Percentiles rank a stretch among this genome's conserved stretches.
Evolutionary conservation across 495 filamentous ascomycete genomes (phyloP).

Genomic region (Neurospora sublineolata): DNA sequence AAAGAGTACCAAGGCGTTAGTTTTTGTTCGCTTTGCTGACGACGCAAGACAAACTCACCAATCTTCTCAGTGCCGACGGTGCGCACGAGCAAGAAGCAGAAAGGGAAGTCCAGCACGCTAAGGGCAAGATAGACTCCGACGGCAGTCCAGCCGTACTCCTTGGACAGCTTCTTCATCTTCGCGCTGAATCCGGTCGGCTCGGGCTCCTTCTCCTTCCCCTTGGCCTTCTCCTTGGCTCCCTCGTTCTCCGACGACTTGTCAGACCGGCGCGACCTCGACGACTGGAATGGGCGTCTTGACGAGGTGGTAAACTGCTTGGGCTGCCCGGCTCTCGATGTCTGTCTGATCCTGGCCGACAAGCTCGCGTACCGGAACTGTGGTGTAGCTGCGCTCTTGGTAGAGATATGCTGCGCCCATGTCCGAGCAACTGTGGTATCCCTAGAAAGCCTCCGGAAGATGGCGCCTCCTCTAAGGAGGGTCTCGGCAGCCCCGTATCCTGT

Average conservation of each 20-base stretch:
- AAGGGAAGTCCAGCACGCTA: conserved; percentile 82
- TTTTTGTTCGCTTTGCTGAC: not conserved
- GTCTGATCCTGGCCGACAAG: not conserved
- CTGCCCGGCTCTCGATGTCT: not conserved
- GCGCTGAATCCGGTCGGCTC: conserved; percentile 49
- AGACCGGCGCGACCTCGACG: conserved; percentile 10
- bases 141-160: conserved; percentile 91
- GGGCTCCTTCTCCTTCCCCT: conserved; percentile 1
- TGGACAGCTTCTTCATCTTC: conserved; percentile 67
- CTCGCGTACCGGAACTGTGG: conserved; percentile 11
- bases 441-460: not conserved
- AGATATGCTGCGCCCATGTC: conserved; percentile 1
- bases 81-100: conserved; percentile 83
- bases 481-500: conserved; percentile 11
- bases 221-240: not conserved
- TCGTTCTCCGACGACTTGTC: not conserved
- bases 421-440: not conserved
- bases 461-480: conserved; percentile 7
- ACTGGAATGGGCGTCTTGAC: conserved; percentile 16
- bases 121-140: conserved; percentile 80
- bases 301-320: conserved; percentile 3
- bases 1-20: conserved; percentile 4
- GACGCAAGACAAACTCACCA: conserved; percentile 32
- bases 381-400: conserved; percentile 8
- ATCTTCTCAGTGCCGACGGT: conserved; percentile 75